Conservation (phyloP, 768 basidiomycete species). For the Rhizopogon vesiculosus region DNA sequence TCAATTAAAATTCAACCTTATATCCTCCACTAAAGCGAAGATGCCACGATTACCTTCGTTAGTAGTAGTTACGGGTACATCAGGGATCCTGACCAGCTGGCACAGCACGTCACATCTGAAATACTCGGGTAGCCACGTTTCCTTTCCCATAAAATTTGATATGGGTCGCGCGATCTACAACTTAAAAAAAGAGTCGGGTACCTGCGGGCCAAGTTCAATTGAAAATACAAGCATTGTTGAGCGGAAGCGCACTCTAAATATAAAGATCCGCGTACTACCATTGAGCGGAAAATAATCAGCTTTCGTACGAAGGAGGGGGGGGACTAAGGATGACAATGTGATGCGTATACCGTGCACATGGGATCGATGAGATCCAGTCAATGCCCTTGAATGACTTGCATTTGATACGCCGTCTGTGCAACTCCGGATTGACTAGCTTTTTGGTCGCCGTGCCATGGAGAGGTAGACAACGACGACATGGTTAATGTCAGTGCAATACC, state of each 20-base stretch:
- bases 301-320: no score
- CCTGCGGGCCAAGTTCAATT: background rate
- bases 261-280: background rate
- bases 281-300: no score
- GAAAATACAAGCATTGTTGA: background rate
- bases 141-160: no score
- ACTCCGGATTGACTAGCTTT: no score
- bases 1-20: background rate
- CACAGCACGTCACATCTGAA: background rate
- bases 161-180: no score
- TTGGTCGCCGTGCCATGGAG: no score
- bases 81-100: background rate
- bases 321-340: background rate
- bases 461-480: no score
- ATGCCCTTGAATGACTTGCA: no score
- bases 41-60: background rate
- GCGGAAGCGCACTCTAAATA: background rate
- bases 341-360: background rate
- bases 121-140: no score
- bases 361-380: slow-evolving; percentile 33
- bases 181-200: background rate
- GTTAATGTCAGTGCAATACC: no score
- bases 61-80: no score
- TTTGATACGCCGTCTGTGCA: no score
- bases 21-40: background rate